These are phyloP conservation scores for Casuarina glauca DNA, from an alignment of 306 rosid genomes.

Conservation along the genomic window DNA sequence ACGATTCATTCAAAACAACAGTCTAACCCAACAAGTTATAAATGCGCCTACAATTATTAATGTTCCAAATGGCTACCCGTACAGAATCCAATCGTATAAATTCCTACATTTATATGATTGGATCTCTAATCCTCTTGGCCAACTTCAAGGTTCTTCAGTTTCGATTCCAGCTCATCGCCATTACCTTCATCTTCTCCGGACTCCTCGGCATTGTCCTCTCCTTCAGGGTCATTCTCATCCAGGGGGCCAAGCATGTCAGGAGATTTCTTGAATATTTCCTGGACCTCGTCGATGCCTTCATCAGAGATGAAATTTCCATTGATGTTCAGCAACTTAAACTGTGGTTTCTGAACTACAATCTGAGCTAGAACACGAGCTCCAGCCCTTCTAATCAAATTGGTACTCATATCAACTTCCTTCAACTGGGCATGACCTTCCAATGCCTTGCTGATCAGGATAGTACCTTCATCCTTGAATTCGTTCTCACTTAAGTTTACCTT, in stretches of 20 bases:
- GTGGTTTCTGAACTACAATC: conserved; percentile 62
- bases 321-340: conserved; percentile 63
- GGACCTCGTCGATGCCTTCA: conserved; percentile 78
- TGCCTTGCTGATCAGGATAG: conserved; percentile 62
- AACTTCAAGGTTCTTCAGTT: conserved; percentile 84
- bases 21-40: conserved; percentile 18
- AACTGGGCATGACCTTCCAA: conserved; percentile 56
- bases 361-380: conserved; percentile 85
- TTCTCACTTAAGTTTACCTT: conserved; percentile 82
- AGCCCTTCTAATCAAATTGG: conserved; percentile 55
- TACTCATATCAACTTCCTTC: conserved; percentile 77
- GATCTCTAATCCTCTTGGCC: conserved; percentile 30
- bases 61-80: conserved; percentile 11
- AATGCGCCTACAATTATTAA: conserved; percentile 20
- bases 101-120: not conserved
- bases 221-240: conserved; percentile 91
- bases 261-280: conserved; percentile 53
- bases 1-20: conserved; percentile 9
- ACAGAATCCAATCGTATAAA: not conserved
- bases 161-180: conserved; percentile 63
- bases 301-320: conserved; percentile 79
- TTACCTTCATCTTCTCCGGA: conserved; percentile 44
- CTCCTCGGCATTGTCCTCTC: conserved; percentile 55
- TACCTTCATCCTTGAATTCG: conserved; percentile 88
- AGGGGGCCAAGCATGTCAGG: conserved; percentile 63